Evolutionary conservation across 192 early-diverging fungal species (phyloP).

Genomic region (Coemansia javaensis): DNA sequence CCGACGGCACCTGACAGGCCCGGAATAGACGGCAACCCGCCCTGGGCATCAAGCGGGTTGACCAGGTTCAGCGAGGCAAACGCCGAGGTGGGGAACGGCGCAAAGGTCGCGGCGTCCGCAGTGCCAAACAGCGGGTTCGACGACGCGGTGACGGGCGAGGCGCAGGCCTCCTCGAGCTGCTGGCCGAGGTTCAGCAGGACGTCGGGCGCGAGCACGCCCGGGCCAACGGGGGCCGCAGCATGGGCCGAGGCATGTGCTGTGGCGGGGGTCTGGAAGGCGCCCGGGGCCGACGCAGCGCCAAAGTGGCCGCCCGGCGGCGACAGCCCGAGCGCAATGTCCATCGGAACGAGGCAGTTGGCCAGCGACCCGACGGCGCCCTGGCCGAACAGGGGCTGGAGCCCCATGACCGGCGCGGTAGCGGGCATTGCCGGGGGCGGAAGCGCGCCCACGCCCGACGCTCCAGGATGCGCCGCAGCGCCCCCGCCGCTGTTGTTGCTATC

Average conservation of each 20-base stretch:
- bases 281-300: not conserved
- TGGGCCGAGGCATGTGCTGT: too few species aligned
- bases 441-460: too few species aligned
- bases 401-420: too few species aligned
- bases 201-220: conserved; percentile 13
- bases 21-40: conserved; percentile 2
- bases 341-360: conserved; percentile 31
- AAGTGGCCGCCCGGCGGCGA: conserved; percentile 13
- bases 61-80: conserved; percentile 45
- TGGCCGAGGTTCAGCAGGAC: conserved; percentile 38
- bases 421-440: too few species aligned
- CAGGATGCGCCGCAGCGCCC: not conserved
- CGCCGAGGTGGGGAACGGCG: conserved; percentile 31
- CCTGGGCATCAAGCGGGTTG: conserved; percentile 17
- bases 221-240: not conserved
- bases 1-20: not conserved
- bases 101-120: conserved; percentile 10
- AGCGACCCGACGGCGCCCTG: conserved; percentile 2
- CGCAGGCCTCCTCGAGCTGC: conserved; percentile 20
- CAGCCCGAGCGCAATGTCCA: conserved; percentile 47
- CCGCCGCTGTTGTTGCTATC: conserved; percentile 1
- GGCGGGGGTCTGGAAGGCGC: conserved; percentile 2
- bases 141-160: conserved; percentile 10
- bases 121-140: conserved; percentile 25
- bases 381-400: too few species aligned